A percentile compares a stretch with the other conserved stretches of the same genome.
Conservation (phyloP, 202 grass and related monocot species). For the Carex sylvatica region DNA sequence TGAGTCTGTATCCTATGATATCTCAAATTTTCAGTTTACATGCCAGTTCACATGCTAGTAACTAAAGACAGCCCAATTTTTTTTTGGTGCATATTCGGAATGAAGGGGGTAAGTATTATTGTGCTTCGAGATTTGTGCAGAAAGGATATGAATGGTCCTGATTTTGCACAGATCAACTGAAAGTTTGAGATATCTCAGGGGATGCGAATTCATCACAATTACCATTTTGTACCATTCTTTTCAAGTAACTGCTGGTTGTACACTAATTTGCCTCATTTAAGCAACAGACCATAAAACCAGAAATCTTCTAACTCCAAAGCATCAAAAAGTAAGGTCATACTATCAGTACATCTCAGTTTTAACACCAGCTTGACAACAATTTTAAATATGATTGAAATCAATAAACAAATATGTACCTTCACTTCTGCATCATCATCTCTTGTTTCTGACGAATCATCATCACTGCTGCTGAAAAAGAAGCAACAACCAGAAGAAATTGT, state of each 20-base stretch:
- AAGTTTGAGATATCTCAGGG: no score
- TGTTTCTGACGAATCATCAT: constrained; percentile 44
- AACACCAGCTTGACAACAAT: background rate
- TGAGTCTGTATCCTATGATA: background rate
- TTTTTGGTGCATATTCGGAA: no score
- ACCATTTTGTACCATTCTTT: background rate
- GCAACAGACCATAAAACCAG: background rate
- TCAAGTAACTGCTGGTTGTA: background rate
- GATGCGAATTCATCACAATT: background rate
- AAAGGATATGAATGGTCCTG: no score
- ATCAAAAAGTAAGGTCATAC: background rate
- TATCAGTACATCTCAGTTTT: background rate
- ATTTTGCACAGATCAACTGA: no score
- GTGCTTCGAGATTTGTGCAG: no score
- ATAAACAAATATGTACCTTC: constrained; percentile 47
- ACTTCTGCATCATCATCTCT: constrained; percentile 26
- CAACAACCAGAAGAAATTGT: constrained; percentile 20
- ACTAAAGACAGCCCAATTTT: no score
- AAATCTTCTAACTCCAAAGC: background rate
- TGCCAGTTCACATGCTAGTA: no score
- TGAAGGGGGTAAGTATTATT: no score
- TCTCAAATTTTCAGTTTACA: no score
- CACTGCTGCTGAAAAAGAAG: constrained; percentile 36
- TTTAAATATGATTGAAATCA: background rate
- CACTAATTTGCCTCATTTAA: constrained; percentile 10